Conservation (phyloP, 73 alveolate species). For the Strombidium stylifer region DNA sequence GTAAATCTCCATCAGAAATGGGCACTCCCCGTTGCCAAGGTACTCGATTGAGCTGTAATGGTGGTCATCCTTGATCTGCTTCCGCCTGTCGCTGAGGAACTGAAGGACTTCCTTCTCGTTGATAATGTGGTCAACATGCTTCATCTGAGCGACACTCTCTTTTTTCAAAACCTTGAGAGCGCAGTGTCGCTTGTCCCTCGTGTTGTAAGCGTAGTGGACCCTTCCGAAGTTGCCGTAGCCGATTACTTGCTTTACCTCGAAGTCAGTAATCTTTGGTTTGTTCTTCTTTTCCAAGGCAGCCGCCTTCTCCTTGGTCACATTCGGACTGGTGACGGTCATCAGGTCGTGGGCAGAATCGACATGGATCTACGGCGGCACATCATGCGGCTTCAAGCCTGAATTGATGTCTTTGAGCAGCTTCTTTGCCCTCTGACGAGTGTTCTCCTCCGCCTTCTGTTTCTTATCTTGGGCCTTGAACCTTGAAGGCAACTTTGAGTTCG, state of each 20-base stretch:
- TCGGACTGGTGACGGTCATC: no score
- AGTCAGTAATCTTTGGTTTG: conserved; percentile 12
- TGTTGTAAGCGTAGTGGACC: conserved; percentile 14
- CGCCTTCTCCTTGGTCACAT: no score
- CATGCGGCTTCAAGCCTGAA: no score
- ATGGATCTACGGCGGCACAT: no score
- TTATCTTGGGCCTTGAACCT: no score
- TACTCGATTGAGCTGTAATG: background rate
- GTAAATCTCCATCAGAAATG: conserved; percentile 14
- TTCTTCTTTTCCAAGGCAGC: no score
- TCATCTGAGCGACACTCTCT: background rate
- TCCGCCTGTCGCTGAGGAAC: conserved; percentile 41
- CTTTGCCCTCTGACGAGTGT: no score
- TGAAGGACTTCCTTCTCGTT: conserved; percentile 50
- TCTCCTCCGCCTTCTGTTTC: no score
- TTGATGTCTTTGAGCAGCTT: no score
- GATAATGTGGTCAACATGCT: conserved; percentile 28
- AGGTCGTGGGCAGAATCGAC: no score
- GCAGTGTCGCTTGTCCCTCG: background rate
- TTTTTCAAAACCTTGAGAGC: background rate
- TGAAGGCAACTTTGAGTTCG: no score
- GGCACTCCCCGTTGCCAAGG: background rate
- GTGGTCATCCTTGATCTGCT: conserved; percentile 43
- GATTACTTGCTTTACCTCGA: conserved; percentile 1
- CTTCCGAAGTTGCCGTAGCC: conserved; percentile 44